Conservation (phyloP, 176 grass and related monocot genomes). For the Triticum aestivum region IWGSC_CS_RefSeq_v2.1 NC_057810.1:268028659-268029158, state of each 20-base stretch:
- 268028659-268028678: not conserved
- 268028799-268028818: not conserved
- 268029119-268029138: not conserved
- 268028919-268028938: not conserved
- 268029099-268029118: not conserved
- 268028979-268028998: not conserved
- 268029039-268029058: not conserved
- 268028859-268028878: constrained; percentile 4
- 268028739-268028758: constrained; percentile 16
- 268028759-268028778: not conserved
- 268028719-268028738: constrained; percentile 17
- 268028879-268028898: not conserved
- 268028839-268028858: constrained; percentile 3
- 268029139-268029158: not conserved
- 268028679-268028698: not conserved
- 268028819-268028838: constrained; percentile 6
- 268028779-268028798: not conserved
- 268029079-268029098: not conserved
- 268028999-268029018: not conserved
- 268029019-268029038: not conserved
- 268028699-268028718: not conserved
- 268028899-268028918: constrained; percentile 26
- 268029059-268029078: not conserved
- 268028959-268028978: not conserved
- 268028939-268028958: not conserved